Percentiles rank a stretch among this genome's conserved stretches.
Conservation (phyloP, 345 rosid species). For the Citrus medica region DNA sequence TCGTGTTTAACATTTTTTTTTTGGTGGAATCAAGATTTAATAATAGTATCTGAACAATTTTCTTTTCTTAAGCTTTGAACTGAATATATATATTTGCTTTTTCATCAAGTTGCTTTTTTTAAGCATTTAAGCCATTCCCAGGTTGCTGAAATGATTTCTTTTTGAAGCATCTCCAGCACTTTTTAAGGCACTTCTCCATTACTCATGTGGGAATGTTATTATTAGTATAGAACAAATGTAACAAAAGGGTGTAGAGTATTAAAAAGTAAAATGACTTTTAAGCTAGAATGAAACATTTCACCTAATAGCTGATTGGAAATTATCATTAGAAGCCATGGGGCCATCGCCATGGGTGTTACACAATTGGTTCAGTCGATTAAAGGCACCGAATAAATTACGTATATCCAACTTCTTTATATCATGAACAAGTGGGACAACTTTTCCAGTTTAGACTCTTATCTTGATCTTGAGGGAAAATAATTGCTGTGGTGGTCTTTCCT, state of each 20-base stretch:
- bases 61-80: neutral
- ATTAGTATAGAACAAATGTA: neutral
- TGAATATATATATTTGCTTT: neutral
- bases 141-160: neutral
- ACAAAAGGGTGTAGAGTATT: neutral
- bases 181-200: neutral
- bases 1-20: neutral
- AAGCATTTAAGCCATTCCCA: neutral
- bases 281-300: neutral
- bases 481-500: neutral
- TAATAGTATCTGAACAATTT: neutral
- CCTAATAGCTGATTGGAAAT: neutral
- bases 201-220: neutral
- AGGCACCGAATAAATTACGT: neutral
- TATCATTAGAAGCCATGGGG: constrained; percentile 1
- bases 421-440: neutral
- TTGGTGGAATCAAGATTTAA: neutral
- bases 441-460: neutral
- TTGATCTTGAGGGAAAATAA: neutral
- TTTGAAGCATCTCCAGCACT: neutral
- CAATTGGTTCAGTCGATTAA: constrained; percentile 9
- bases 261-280: neutral
- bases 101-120: neutral
- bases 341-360: constrained; percentile 15
- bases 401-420: neutral